Evolutionary conservation across 768 basidiomycete genomes (phyloP), one percentile per base, ranked within the genome.

Genomic region (Boletus subcaerulescens): DNA sequence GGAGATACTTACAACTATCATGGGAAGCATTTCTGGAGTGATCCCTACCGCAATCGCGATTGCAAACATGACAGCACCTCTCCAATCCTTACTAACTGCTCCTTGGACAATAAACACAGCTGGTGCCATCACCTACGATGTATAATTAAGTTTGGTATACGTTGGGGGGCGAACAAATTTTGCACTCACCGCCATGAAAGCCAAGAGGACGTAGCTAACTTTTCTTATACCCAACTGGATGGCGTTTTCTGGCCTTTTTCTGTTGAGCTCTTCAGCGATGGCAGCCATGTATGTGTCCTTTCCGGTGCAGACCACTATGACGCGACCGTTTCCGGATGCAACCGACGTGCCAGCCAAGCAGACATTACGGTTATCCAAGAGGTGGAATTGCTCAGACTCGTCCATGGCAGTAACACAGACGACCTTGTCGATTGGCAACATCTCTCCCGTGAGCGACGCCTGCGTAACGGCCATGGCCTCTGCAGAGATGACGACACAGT

Each of bases 401-500:
- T 59, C 48, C 31, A 50, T 32, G 5, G 62, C 42, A 18, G 42
- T 53, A 15, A 60, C 36, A 18, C 70, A 63, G 17, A 59, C 39
- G 26, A 32, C 38, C 53, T 73, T 73, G 40, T 73, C 71, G 26
- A 74, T 44, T n/a, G 71, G 71, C 43, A 73, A 26, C 45, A 73
- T 57, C 62, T 73, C 71, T 39, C 71, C 71, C 14, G 71, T 73
- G 53, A 73, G 68, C 5, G 71, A 73, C 3, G 73, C 73, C 45
- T 73, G 71, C 6, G 71, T 59, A 29, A 72, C n/a, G 12, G 71
- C 56, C 50, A 73, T 40, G n/a, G 72, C 61, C 49, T 72, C 68
- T 5, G 73, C 67, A 42, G 60, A 68, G 26, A 72, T 58, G n/a
- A 74, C 9, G 31, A 74, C 17, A 33, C 68, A 73, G 29, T 73